These are phyloP conservation scores for Linum trigynum DNA, from an alignment of 345 rosid genomes.

Conservation along the genomic window DNA sequence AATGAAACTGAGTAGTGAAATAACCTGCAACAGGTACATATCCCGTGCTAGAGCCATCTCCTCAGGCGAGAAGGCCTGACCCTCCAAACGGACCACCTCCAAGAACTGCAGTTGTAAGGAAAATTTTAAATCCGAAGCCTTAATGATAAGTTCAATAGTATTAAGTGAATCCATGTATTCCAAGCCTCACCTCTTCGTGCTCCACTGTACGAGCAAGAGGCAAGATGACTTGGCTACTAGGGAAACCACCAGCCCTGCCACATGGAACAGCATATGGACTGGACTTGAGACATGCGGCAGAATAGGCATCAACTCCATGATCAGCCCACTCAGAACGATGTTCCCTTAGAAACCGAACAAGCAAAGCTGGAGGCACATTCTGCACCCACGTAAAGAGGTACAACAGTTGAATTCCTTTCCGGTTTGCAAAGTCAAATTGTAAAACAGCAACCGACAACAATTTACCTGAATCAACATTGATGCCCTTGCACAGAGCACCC, in stretches of 20 bases:
- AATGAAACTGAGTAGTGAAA: neutral
- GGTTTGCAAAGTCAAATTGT: neutral
- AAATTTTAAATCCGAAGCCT: conserved; percentile 1
- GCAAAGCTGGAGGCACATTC: conserved; percentile 87
- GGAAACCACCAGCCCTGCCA: conserved; percentile 76
- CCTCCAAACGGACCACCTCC: conserved; percentile 93
- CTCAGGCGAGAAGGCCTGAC: conserved; percentile 84
- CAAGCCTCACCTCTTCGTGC: conserved; percentile 69
- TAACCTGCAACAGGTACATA: conserved; percentile 89
- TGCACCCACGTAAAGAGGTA: conserved; percentile 16
- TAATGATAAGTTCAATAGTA: neutral
- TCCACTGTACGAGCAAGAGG: conserved; percentile 94
- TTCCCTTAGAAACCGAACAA: conserved; percentile 85
- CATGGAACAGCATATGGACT: conserved; percentile 77
- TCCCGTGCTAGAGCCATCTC: conserved; percentile 78
- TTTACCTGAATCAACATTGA: conserved; percentile 91
- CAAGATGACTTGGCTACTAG: conserved; percentile 77
- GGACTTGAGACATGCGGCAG: conserved; percentile 72
- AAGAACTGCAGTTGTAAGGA: conserved; percentile 38
- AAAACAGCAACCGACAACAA: neutral
- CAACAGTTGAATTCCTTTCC: neutral
- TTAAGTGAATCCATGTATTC: neutral
- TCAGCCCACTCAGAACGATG: conserved; percentile 99
- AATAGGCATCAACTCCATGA: conserved; percentile 76
- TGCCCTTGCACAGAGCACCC: conserved; percentile 91